phyloP scores from a whole-genome alignment of 208 protist genomes.

The Giardia muris region DNA sequence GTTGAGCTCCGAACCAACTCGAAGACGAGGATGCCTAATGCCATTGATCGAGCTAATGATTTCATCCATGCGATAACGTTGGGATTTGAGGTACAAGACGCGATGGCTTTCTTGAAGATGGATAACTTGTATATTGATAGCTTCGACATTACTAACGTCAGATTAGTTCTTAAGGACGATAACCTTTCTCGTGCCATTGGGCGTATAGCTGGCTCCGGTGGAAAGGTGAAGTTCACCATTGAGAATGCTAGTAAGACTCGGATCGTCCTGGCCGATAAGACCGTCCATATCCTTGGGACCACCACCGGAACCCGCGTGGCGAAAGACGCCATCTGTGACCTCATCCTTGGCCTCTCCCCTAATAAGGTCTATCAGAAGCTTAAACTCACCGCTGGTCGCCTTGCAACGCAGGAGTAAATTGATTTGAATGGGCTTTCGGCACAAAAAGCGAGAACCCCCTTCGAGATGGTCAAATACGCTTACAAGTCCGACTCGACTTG shows the following conservation, averaged over 20 bases:
- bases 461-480: conserved; percentile 15
- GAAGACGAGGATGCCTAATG: conserved; percentile 55
- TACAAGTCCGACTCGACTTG: neutral
- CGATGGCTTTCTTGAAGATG: conserved; percentile 88
- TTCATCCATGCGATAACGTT: conserved; percentile 89
- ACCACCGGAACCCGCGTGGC: conserved; percentile 87
- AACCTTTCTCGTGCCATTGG: conserved; percentile 85
- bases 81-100: conserved; percentile 77
- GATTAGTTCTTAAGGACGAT: conserved; percentile 58
- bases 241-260: conserved; percentile 94
- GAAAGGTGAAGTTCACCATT: conserved; percentile 96
- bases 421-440: neutral
- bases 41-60: conserved; percentile 80
- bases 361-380: conserved; percentile 39
- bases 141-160: conserved; percentile 89
- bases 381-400: neutral
- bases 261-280: conserved; percentile 88
- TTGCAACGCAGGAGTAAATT: neutral
- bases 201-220: conserved; percentile 90
- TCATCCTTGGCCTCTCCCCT: conserved; percentile 78
- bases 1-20: conserved; percentile 76
- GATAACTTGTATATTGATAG: conserved; percentile 97
- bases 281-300: conserved; percentile 91
- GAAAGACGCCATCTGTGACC: conserved; percentile 75
- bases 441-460: neutral